Evolutionary conservation across 2,329 filamentous ascomycete species (phyloP).

Genomic region (Orbilia oligospora): DNA sequence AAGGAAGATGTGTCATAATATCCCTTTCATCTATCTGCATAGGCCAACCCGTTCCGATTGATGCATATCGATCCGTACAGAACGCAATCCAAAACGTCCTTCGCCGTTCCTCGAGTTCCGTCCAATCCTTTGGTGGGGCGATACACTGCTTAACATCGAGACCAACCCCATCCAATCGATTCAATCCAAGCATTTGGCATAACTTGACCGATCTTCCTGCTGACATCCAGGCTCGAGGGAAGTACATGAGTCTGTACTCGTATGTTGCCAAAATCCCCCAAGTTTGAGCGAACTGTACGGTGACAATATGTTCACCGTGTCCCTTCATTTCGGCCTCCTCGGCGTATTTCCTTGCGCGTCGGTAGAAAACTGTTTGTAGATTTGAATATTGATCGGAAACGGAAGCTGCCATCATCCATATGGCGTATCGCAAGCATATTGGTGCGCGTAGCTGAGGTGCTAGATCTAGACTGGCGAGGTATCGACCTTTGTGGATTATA

Average conservation of each 20-base stretch:
- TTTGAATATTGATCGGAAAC: conserved; percentile 84
- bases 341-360: conserved; percentile 87
- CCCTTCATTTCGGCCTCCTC: conserved; percentile 92
- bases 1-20: conserved; percentile 86
- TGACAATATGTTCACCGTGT: conserved; percentile 89
- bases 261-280: conserved; percentile 85
- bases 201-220: conserved; percentile 85
- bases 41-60: conserved; percentile 96
- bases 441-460: conserved; percentile 88
- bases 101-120: conserved; percentile 89
- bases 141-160: conserved; percentile 94
- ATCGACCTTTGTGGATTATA: conserved; percentile 90
- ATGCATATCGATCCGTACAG: conserved; percentile 90
- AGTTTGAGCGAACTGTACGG: conserved; percentile 85
- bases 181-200: conserved; percentile 91
- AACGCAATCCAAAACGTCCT: conserved; percentile 97
- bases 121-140: conserved; percentile 90
- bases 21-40: conserved; percentile 94
- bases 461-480: conserved; percentile 88
- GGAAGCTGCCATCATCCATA: conserved; percentile 94
- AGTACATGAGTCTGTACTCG: conserved; percentile 98
- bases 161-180: conserved; percentile 84
- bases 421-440: conserved; percentile 89
- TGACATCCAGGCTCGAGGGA: conserved; percentile 94
- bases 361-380: conserved; percentile 90